phyloP scores from a whole-genome alignment of 257 asterid species.

The Solanum pinnatisectum region DNA sequence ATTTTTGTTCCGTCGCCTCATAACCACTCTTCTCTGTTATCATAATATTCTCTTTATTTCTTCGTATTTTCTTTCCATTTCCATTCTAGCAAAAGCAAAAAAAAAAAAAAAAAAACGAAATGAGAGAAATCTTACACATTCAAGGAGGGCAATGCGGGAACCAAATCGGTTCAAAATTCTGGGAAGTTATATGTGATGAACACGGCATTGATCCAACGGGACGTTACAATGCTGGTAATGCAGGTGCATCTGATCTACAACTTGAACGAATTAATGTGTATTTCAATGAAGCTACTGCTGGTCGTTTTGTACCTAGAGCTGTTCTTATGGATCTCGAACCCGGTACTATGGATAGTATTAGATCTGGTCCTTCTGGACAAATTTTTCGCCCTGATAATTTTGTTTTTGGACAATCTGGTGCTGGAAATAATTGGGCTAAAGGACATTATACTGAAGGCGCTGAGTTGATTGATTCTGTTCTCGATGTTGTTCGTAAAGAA shows the following conservation, averaged over 20 bases:
- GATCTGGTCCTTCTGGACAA: neutral
- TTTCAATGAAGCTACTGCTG: constrained; percentile 2
- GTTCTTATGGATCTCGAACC: neutral
- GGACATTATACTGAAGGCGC: constrained; percentile 8
- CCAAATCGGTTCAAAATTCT: constrained; percentile 7
- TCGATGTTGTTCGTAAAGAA: constrained; percentile 4
- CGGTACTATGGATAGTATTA: neutral
- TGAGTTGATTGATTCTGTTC: constrained; percentile 5
- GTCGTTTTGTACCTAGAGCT: constrained; percentile 1
- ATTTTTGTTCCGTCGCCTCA: neutral
- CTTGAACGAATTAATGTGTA: constrained; percentile 1
- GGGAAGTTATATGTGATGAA: neutral
- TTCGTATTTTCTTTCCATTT: neutral
- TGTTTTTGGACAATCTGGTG: constrained; percentile 5
- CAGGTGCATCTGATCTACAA: neutral
- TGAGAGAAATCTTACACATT: constrained; percentile 8
- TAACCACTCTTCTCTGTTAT: neutral
- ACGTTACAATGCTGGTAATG: neutral
- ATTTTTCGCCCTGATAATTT: neutral
- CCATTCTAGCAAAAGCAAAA: neutral
- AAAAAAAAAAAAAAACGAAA: neutral
- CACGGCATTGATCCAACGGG: neutral
- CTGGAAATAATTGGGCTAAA: neutral
- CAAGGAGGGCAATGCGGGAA: constrained; percentile 7
- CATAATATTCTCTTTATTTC: neutral